Conservation (phyloP, 179 eudicot species). For the Amaranthus tricolor region DNA sequence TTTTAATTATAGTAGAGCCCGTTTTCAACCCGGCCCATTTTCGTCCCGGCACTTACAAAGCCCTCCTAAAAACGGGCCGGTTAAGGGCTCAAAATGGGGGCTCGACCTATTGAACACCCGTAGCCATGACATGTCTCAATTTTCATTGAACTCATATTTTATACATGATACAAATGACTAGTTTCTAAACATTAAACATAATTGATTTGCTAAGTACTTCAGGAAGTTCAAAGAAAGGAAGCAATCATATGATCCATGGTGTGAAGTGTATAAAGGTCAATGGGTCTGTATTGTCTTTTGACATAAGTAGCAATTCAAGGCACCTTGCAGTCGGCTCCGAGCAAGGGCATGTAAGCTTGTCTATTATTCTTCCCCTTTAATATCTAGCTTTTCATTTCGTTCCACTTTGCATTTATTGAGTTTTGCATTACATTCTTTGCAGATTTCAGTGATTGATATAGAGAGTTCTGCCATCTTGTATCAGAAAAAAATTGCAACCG, state of each 20-base stretch:
- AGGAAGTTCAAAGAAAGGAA: conserved; percentile 86
- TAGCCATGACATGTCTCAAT: too few relatives aligned
- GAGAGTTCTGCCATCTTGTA: conserved; percentile 62
- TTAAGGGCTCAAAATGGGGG: too few relatives aligned
- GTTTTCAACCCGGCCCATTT: too few relatives aligned
- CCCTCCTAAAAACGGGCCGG: too few relatives aligned
- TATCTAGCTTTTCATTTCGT: conserved; percentile 2
- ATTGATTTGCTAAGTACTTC: conserved; percentile 13
- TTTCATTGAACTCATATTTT: background rate
- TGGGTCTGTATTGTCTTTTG: conserved; percentile 62
- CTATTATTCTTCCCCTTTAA: conserved; percentile 2
- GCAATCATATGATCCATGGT: conserved; percentile 58
- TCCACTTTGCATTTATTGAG: background rate
- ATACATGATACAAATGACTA: background rate
- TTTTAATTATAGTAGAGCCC: too few relatives aligned
- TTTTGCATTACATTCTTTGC: conserved; percentile 23
- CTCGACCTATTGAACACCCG: too few relatives aligned
- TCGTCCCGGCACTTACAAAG: too few relatives aligned
- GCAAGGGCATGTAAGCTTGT: conserved; percentile 72
- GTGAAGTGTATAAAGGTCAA: conserved; percentile 64
- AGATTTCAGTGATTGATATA: conserved; percentile 73
- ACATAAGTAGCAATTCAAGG: conserved; percentile 36
- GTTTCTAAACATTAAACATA: background rate
- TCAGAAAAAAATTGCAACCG: conserved; percentile 66
- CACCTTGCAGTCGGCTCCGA: conserved; percentile 86